Evolutionary conservation across 768 basidiomycete genomes (phyloP), one percentile per base, ranked within the genome.

Genomic region (Filobasidium floriforme): DNA sequence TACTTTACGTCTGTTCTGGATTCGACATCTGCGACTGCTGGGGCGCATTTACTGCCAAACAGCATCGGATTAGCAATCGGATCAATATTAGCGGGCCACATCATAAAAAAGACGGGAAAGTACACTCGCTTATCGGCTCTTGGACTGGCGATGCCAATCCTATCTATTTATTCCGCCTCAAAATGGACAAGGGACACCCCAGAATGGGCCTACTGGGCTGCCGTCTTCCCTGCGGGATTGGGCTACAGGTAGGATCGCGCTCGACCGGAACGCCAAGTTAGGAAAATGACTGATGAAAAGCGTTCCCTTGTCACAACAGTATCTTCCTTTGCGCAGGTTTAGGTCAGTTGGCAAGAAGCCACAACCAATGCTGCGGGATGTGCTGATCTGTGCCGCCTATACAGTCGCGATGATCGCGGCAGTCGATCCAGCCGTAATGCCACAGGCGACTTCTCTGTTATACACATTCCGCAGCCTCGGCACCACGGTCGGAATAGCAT

Each of bases 1-100:
- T 78, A 74, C 67, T 78, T 78, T 59, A 67, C 73, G 5, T 75
- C 76, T n/a, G 70, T 78, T 41, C 59, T 78, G 59, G 71, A 74
- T 57, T 70, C 76, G 1, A 72, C 73, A 0, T 73, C 77, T 1
- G 75, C 77, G 0, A 66, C 71, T 26, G 75, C 76, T 1, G 77
- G 77, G 2, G 41, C 74, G 10, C 64, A 68, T 72, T 46, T 78
- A 70, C 15, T 78, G 12, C 72, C 74, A 22, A 72, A 74, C 9
- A 75, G 76, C 15, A 54, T 77, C 14, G 77, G 75, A 5, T 66
- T 75, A 26, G 75, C 73, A 1, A 61, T 72, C 5, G 77, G 77
- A 12, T 75, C 76, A 0, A 57, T 78, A 37, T 37, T 70, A 14
- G 77, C 77, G 0, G 77, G 77, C 66, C 72, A 74, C 73, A 46